Percentiles rank a stretch among this genome's conserved stretches.
Evolutionary conservation across 2,329 filamentous ascomycete genomes (phyloP).

Genomic region (Bertia moriformis): DNA sequence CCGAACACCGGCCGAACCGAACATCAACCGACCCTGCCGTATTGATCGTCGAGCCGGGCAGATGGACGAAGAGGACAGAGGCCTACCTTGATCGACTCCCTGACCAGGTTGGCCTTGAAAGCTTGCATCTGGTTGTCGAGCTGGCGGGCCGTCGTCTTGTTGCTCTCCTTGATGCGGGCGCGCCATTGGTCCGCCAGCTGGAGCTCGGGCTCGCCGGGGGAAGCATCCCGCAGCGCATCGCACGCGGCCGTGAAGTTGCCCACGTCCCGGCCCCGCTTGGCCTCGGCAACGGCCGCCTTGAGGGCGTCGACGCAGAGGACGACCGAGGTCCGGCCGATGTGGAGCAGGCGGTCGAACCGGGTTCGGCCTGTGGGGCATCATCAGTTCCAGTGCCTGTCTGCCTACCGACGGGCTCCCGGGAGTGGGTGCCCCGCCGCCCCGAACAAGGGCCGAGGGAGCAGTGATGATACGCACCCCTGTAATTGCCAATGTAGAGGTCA

Average conservation of each 20-base stretch:
- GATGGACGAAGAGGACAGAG: too few species aligned
- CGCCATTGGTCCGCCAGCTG: neutral
- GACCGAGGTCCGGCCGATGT: constrained; percentile 45
- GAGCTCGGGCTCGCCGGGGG: neutral
- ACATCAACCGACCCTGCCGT: too few species aligned
- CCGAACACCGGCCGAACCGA: too few species aligned
- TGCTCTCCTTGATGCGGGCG: neutral
- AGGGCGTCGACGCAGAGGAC: constrained; percentile 43
- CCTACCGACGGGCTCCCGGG: neutral
- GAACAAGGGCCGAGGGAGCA: too few species aligned
- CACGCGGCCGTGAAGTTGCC: constrained; percentile 41
- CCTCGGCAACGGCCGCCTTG: constrained; percentile 38
- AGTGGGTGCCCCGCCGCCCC: too few species aligned
- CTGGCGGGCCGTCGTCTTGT: constrained; percentile 10
- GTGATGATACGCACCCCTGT: constrained; percentile 38
- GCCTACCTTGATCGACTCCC: constrained; percentile 52
- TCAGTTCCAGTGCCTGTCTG: neutral
- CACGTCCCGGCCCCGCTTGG: constrained; percentile 43
- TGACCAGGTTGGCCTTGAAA: constrained; percentile 61
- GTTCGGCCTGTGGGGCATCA: constrained; percentile 44
- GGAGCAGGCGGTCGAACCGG: constrained; percentile 40
- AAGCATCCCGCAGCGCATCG: neutral
- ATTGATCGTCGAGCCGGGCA: too few species aligned
- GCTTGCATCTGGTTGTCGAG: constrained; percentile 51
- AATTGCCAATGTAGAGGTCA: constrained; percentile 52